Evolutionary conservation across 108 stramenopile species (phyloP), one percentile per base, ranked within the genome.

Genomic region (Cyclotella cryptica): DNA sequence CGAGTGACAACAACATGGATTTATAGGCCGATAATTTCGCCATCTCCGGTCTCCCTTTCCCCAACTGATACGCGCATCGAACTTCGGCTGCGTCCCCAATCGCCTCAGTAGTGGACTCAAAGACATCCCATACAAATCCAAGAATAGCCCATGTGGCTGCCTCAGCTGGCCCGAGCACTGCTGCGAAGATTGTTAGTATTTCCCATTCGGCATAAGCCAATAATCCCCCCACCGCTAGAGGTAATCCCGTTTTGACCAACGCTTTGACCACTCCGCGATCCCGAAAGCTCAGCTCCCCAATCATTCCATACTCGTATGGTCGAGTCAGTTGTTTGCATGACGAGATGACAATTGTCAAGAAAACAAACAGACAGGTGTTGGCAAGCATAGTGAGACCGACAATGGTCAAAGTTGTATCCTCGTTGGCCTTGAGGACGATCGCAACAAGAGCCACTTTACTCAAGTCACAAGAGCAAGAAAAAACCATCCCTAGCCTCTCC

Each of bases 191-290:
- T 10, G 87, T 87, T n/a, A 93, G 66, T 27, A 90, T 28, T 46
- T 89, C 89, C 90, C 92, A 93, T 57, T 91, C 88, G 11, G 87
- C 81, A 59, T 90, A 88, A 59, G 88, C 89, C 66, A 91, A 44
- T 35, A 93, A 55, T 17, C 83, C 72, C 21, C 90, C 93, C 19
- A 93, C 15, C 7, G 88, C 68, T 4, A 93, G 67, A 4, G 93
- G 93, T 5, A 84, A 47, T 0, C 81, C 77, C 43, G 86, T 85
- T 52, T 72, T 72, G 10, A 87, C n/a, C 21, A 92, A 41, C 28
- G 84, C 72, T 27, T 66, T 79, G 40, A 92, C 24, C 28, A 85
- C 81, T 18, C 15, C 44, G n/a, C 22, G 43, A 44, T 52, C 17
- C 3, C 39, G 67, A 17, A 68, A 35, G 30, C 49, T 52, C 1